phyloP scores from a whole-genome alignment of 176 grass and related monocot species.

The Oryza coarctata region DNA sequence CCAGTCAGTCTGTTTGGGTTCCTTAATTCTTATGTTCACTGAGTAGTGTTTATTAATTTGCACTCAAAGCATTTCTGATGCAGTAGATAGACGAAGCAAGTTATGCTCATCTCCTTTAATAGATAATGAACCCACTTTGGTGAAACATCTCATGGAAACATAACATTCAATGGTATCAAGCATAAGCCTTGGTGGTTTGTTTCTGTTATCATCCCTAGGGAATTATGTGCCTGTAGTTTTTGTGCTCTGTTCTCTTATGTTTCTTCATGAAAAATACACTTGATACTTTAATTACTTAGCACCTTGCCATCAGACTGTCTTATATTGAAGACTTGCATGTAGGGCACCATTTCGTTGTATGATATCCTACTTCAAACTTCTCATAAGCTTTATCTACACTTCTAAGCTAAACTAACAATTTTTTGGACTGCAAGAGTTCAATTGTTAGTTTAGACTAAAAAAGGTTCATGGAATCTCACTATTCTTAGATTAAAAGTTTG shows the following conservation, averaged over 20 bases:
- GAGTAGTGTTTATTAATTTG: conserved; percentile 18
- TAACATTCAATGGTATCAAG: conserved; percentile 20
- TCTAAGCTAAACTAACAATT: not conserved
- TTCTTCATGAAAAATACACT: not conserved
- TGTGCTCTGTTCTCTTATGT: not conserved
- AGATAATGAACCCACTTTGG: not conserved
- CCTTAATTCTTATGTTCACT: not conserved
- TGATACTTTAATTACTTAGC: not conserved
- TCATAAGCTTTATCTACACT: not conserved
- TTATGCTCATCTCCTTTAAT: not conserved
- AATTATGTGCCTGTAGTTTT: not conserved
- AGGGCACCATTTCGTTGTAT: not conserved
- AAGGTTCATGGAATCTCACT: not conserved
- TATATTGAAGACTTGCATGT: not conserved
- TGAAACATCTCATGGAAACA: not conserved
- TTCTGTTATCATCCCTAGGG: not conserved
- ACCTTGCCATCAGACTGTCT: not conserved
- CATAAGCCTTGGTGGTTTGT: not conserved
- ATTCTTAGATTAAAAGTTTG: not conserved
- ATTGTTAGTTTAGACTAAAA: not conserved
- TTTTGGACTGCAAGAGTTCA: not conserved
- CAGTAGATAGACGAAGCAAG: not conserved
- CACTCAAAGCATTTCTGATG: conserved; percentile 23
- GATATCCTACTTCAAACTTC: not conserved
- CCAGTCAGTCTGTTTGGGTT: conserved; percentile 1